A percentile compares a stretch with the other conserved stretches of the same genome.
These are phyloP conservation scores for Effrenium voratum DNA, from an alignment of 73 alveolate genomes.

Conservation along the genomic window DNA sequence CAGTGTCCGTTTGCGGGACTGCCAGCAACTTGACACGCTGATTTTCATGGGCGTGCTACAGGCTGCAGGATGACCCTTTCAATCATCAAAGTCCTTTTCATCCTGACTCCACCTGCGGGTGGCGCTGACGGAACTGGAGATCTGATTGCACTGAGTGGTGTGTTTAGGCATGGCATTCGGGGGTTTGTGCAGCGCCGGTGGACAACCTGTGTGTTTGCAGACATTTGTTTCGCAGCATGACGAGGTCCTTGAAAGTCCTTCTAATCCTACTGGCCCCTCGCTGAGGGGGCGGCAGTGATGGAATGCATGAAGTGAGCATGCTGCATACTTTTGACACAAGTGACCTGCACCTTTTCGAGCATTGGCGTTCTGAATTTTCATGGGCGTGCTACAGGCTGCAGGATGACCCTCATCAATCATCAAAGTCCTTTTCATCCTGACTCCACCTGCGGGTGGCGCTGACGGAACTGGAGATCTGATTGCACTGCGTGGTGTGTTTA, in stretches of 20 bases:
- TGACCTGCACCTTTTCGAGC: no score
- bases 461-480: neutral
- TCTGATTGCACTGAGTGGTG: no score
- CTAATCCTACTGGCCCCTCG: no score
- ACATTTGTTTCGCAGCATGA: neutral
- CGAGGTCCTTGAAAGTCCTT: no score
- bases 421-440: slow-evolving; percentile 45
- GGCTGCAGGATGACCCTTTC: neutral
- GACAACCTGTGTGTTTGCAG: neutral
- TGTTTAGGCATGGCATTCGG: no score
- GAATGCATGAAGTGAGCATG: neutral
- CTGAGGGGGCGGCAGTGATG: neutral
- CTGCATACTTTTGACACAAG: neutral
- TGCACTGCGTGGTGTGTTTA: neutral
- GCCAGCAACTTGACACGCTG: no score
- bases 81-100: neutral
- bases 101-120: neutral
- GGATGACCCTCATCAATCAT: neutral
- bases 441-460: neutral
- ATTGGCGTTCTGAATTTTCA: neutral
- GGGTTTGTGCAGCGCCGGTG: no score
- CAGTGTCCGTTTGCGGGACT: no score
- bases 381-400: neutral
- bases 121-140: neutral
- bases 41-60: no score